Conservation (phyloP, 108 stramenopile genomes). For the Mediolabrus comicus region DNA sequence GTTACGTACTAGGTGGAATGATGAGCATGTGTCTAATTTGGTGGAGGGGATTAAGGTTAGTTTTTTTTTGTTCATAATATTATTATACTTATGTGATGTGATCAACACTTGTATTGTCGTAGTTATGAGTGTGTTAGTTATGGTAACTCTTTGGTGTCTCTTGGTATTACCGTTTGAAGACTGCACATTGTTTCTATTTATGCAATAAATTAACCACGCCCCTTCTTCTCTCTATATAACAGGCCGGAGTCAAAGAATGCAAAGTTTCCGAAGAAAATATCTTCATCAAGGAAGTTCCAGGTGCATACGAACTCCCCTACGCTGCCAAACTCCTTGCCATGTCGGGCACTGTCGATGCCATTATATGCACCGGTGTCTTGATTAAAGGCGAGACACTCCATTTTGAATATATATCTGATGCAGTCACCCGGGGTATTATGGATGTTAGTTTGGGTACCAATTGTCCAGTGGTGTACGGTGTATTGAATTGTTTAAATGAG, state of each 20-base stretch:
- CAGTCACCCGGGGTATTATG: slow-evolving; percentile 94
- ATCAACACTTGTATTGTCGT: background rate
- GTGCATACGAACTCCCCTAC: slow-evolving; percentile 95
- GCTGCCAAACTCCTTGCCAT: slow-evolving; percentile 92
- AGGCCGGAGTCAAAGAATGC: slow-evolving; percentile 71
- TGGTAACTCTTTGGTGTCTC: no score
- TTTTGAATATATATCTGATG: slow-evolving; percentile 98
- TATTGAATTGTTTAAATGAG: slow-evolving; percentile 86
- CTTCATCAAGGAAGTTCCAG: slow-evolving; percentile 95
- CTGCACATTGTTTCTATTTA: no score
- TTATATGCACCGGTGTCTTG: slow-evolving; percentile 93
- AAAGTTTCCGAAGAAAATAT: slow-evolving; percentile 83
- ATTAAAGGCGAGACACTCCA: slow-evolving; percentile 99
- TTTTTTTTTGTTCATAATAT: background rate
- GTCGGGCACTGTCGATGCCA: slow-evolving; percentile 94
- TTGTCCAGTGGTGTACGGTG: slow-evolving; percentile 90
- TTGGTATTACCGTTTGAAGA: no score
- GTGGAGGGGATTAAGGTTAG: slow-evolving; percentile 64
- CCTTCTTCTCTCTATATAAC: no score
- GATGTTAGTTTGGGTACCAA: slow-evolving; percentile 84
- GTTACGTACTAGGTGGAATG: slow-evolving; percentile 91
- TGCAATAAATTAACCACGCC: no score
- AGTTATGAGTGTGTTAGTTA: no score
- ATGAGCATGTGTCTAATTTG: slow-evolving; percentile 81
- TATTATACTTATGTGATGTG: background rate